Conservation (phyloP, 106 monocot species). For the Apostasia ramifera region DNA sequence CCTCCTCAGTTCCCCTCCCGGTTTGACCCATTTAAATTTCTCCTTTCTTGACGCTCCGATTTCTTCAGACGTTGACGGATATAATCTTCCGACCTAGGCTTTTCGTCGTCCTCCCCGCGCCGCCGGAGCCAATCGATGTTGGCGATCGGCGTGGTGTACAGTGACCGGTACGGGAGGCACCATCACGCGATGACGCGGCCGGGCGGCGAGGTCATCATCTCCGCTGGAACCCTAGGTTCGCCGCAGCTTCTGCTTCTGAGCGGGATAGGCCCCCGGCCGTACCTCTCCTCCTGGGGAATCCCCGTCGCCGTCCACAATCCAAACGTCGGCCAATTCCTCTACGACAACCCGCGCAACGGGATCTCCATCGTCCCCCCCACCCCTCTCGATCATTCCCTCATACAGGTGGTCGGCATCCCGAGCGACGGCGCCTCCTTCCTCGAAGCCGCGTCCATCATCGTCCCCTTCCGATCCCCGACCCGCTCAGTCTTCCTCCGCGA, state of each 20-base stretch:
- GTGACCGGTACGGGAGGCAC: constrained; percentile 37
- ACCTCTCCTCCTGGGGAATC: constrained; percentile 71
- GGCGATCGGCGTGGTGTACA: constrained; percentile 64
- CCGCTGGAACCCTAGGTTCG: constrained; percentile 53
- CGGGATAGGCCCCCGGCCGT: constrained; percentile 55
- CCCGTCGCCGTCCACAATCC: constrained; percentile 49
- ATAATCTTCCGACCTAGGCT: not conserved
- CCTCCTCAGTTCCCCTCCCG: constrained; percentile 34
- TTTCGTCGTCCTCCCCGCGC: not conserved
- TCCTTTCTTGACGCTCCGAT: not conserved
- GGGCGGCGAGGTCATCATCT: constrained; percentile 69
- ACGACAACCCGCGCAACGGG: constrained; percentile 86
- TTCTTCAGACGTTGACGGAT: not conserved
- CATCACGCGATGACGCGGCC: constrained; percentile 50
- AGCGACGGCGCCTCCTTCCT: constrained; percentile 38
- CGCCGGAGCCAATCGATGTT: constrained; percentile 6
- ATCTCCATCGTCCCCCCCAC: constrained; percentile 63
- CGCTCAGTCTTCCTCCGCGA: constrained; percentile 22
- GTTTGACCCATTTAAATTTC: constrained; percentile 44
- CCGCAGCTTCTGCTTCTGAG: constrained; percentile 92
- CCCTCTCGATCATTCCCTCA: constrained; percentile 75
- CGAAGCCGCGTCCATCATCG: constrained; percentile 75
- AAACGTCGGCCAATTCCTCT: constrained; percentile 52
- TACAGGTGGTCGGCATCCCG: constrained; percentile 93
- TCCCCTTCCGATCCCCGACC: constrained; percentile 39